Evolutionary conservation across 2,329 filamentous ascomycete genomes (phyloP).

Genomic region (Xylaria sp.): DNA sequence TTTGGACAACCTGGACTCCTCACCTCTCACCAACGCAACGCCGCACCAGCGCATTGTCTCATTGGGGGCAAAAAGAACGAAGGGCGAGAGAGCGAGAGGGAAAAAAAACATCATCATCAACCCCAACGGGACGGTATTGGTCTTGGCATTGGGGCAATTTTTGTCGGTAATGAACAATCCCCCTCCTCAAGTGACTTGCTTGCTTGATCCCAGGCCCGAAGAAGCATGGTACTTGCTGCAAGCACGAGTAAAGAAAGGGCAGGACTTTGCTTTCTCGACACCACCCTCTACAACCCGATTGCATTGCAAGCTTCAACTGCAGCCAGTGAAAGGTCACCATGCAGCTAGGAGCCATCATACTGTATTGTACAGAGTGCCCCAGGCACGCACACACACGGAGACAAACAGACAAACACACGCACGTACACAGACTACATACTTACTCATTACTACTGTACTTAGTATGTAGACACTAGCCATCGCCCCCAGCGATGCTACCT

Average conservation of each 20-base stretch:
- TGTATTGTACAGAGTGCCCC: neutral
- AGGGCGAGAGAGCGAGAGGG: neutral
- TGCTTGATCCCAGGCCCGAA: conserved; percentile 12
- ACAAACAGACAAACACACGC: no score
- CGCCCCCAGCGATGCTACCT: conserved; percentile 31
- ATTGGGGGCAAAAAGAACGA: neutral
- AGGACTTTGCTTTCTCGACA: conserved; percentile 24
- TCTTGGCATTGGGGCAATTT: conserved; percentile 29
- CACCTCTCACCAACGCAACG: conserved; percentile 10
- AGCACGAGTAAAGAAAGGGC: conserved; percentile 7
- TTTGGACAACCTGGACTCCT: conserved; percentile 21
- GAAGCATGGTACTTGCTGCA: conserved; percentile 37
- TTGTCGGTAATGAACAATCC: conserved; percentile 26
- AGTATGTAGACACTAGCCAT: conserved; percentile 2
- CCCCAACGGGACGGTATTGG: conserved; percentile 33
- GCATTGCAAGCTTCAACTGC: conserved; percentile 22
- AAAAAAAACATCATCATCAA: neutral
- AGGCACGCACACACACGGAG: neutral
- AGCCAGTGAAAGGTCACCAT: conserved; percentile 25
- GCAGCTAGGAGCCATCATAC: conserved; percentile 3
- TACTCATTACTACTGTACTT: conserved; percentile 6
- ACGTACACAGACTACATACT: no score
- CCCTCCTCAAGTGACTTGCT: conserved; percentile 6
- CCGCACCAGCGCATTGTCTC: neutral
- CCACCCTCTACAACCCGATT: conserved; percentile 14